phyloP scores from a whole-genome alignment of 2,329 filamentous ascomycete species.

The Chaetomium globosum region DNA sequence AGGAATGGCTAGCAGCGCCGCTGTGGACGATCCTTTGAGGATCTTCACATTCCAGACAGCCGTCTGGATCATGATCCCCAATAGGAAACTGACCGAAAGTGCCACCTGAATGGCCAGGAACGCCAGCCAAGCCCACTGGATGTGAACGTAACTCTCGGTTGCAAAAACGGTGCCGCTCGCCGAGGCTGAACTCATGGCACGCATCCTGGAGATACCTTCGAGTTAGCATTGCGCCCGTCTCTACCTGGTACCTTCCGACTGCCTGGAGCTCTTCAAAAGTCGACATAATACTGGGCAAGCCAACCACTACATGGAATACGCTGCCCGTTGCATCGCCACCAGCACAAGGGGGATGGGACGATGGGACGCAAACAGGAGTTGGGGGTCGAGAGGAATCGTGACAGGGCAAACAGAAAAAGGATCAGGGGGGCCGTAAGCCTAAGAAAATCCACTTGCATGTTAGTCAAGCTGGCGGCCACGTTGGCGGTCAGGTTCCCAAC shows the following conservation, averaged over 20 bases:
- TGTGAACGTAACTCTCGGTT: conserved; percentile 31
- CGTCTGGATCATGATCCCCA: conserved; percentile 38
- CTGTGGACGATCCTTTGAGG: conserved; percentile 38
- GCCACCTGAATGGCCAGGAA: conserved; percentile 36
- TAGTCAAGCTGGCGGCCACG: conserved; percentile 36
- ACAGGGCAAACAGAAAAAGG: neutral
- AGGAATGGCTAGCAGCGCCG: conserved; percentile 37
- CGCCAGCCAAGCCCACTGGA: conserved; percentile 38
- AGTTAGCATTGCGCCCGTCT: neutral
- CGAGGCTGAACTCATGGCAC: conserved; percentile 28
- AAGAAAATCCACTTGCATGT: conserved; percentile 34
- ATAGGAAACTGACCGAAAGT: conserved; percentile 33
- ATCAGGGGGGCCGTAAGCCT: conserved; percentile 1
- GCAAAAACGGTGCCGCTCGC: conserved; percentile 31
- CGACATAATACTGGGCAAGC: neutral
- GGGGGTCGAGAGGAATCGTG: neutral
- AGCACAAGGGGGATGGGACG: neutral
- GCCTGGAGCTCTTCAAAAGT: neutral
- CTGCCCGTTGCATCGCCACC: neutral
- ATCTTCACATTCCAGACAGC: conserved; percentile 33
- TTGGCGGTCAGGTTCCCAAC: conserved; percentile 36
- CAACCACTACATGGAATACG: neutral
- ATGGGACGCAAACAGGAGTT: neutral
- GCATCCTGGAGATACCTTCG: conserved; percentile 28
- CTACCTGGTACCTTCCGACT: neutral